A percentile compares a stretch with the other conserved stretches of the same genome.
Conservation (phyloP, 2,329 filamentous ascomycete genomes). For the Lasiodiplodia sp. region DNA sequence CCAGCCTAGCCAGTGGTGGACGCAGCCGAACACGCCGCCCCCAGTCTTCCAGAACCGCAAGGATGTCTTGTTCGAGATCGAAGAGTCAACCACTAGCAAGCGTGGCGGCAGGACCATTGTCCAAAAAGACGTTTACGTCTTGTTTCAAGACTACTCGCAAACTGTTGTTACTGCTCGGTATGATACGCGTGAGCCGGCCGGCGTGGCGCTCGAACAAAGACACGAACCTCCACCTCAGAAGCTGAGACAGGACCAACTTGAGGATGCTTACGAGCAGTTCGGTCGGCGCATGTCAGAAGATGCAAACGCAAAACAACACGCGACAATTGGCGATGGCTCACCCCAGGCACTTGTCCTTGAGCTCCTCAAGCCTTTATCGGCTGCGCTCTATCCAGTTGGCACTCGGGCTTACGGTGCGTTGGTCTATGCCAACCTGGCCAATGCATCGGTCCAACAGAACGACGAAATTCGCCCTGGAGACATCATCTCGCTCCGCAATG, state of each 20-base stretch:
- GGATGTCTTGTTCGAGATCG: constrained; percentile 82
- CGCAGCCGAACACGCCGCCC: constrained; percentile 77
- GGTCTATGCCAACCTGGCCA: constrained; percentile 94
- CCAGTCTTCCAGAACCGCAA: constrained; percentile 81
- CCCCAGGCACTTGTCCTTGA: constrained; percentile 80
- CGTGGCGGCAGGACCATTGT: constrained; percentile 74
- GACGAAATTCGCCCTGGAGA: constrained; percentile 95
- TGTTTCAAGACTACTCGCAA: constrained; percentile 96
- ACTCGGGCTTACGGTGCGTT: constrained; percentile 87
- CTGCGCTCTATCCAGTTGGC: constrained; percentile 84
- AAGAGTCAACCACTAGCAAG: constrained; percentile 75
- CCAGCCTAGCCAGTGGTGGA: constrained; percentile 83
- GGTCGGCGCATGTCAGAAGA: constrained; percentile 79
- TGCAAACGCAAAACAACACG: constrained; percentile 75
- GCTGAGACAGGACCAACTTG: constrained; percentile 90
- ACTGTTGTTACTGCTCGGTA: constrained; percentile 84
- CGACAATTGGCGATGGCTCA: constrained; percentile 82
- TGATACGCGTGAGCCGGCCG: constrained; percentile 74
- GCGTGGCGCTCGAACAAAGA: constrained; percentile 80
- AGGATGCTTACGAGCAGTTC: constrained; percentile 81
- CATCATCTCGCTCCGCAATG: constrained; percentile 90
- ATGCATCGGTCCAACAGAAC: constrained; percentile 86
- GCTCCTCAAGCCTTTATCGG: constrained; percentile 74
- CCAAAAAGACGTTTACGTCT: constrained; percentile 82
- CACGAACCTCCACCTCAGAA: constrained; percentile 83